Evolutionary conservation across 176 grass and related monocot genomes (phyloP), one percentile per base, ranked within the genome.

Genomic region (Eleusine indica): DNA sequence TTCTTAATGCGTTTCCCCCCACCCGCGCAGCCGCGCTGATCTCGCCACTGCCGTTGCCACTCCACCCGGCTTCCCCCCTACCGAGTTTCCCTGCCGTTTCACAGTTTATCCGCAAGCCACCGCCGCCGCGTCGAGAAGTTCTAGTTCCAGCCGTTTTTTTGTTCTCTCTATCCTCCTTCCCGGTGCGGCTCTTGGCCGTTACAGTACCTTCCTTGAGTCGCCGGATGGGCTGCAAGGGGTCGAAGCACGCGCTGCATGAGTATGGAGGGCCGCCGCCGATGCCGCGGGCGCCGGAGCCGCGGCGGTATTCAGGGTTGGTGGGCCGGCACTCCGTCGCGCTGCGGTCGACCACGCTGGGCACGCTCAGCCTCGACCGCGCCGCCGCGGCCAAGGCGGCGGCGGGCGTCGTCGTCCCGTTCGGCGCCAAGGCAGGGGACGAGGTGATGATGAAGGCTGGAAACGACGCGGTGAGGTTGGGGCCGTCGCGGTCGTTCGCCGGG

Each of bases 221-320:
- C 70, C 1, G 18, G 38, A 97, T 97, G 95, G 95, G 95, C 30
- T 97, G 95, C 87, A 89, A 89, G 57, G 85, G 86, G 29, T 97
- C 95, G 0, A 97, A 97, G 84, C 78, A 94, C 69, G 75, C 80
- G 80, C 69, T 83, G 73, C 70, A 65, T 28, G 84, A 43, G 65
- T 66, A 66, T 43, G 84, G 51, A 3, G 71, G 62, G 64, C 42
- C 2, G 22, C 61, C 3, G 9, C 61, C 25, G 61, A 28, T 11
- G 61, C 21, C 75, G 76, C 13, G 7, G 51, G 75, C 37, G 70
- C 84, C 82, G 18, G 90, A 89, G 62, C 49, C 52, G 70, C 38
- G 70, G 65, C 53, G 66, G 22, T 61, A 75, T 54, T 80, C 88
- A 12, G 78, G 82, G 3, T 77, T 88, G 5, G 7, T 30, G 21